Evolutionary conservation across 495 filamentous ascomycete genomes (phyloP), one percentile per base, ranked within the genome.

Genomic region (Hyphodiscus hymeniophilus): DNA sequence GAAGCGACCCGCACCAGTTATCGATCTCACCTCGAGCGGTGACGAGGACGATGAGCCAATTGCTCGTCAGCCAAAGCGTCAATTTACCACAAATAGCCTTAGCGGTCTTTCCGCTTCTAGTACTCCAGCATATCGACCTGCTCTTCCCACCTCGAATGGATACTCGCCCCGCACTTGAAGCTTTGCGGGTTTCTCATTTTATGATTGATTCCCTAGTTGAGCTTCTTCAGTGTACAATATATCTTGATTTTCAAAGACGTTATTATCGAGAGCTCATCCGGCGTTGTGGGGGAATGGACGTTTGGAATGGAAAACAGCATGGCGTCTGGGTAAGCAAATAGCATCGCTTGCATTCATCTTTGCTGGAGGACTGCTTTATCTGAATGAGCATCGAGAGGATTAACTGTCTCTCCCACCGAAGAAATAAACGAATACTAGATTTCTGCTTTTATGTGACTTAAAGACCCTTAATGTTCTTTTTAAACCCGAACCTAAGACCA

Each of bases 21-120:
- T 94, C 47, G 89, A 95, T 58, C 74, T 92, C 47, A 92, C 85
- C 1, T 67, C 79, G 2, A 87, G 79, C 54, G 81, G 82, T 38
- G 83, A 87, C 45, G 83, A 87, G 49, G 83, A 85, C 34, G 85
- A 90, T 23, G 75, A 81, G 34, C 76, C 76, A 8, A 31, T 61
- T 5, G 60, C 66, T 12, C 76, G 73, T 17, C 65, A 79, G 12
- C 50, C 72, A 2, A 90, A 90, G 63, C 68, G 78, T 21, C 64
- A 64, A 24, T 33, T 40, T 18, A 59, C 46, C 16, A 38, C 38
- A 6, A 38, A 7, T 17, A 46, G n/a, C 20, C 24, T 34, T 7
- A 51, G 40, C 22, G 30, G 36, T 31, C 36, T 30, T 32, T 16
- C 42, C 12, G 13, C 21, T 10, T 11, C 30, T 12, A 35, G 3